These are phyloP conservation scores for Rhizopus arrhizus DNA, from an alignment of 371 early-diverging fungal species.

Conservation along the genomic window DNA sequence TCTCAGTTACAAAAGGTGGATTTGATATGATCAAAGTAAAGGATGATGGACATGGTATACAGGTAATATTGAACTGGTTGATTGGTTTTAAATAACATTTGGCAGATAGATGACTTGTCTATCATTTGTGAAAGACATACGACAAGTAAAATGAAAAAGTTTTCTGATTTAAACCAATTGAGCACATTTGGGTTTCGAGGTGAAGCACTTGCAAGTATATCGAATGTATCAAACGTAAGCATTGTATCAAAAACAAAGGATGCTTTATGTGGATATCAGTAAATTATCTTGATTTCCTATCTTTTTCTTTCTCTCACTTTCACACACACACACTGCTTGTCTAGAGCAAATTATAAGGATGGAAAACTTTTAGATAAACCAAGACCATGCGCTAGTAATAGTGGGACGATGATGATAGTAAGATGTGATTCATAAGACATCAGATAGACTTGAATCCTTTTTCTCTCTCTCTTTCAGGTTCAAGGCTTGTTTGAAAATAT, in stretches of 20 bases:
- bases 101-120: constrained; percentile 61
- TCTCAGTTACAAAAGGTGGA: constrained; percentile 79
- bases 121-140: constrained; percentile 86
- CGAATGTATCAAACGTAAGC: constrained; percentile 79
- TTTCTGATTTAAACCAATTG: constrained; percentile 77
- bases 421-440: neutral
- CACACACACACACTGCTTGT: neutral
- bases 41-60: constrained; percentile 94
- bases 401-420: constrained; percentile 80
- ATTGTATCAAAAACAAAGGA: constrained; percentile 75
- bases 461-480: constrained; percentile 38
- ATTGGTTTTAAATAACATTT: neutral
- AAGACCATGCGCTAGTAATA: constrained; percentile 81
- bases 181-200: constrained; percentile 95
- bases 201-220: constrained; percentile 94
- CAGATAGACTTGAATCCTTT: neutral
- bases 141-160: constrained; percentile 83
- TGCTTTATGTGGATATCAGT: constrained; percentile 74
- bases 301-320: neutral
- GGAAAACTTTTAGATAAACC: constrained; percentile 76
- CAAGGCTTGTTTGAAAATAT: constrained; percentile 87
- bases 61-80: constrained; percentile 26
- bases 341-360: constrained; percentile 72
- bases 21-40: constrained; percentile 82
- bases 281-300: neutral